Evolutionary conservation across 768 basidiomycete species (phyloP), one percentile per base, ranked within the genome.

Genomic region (Dentipellis fragilis): DNA sequence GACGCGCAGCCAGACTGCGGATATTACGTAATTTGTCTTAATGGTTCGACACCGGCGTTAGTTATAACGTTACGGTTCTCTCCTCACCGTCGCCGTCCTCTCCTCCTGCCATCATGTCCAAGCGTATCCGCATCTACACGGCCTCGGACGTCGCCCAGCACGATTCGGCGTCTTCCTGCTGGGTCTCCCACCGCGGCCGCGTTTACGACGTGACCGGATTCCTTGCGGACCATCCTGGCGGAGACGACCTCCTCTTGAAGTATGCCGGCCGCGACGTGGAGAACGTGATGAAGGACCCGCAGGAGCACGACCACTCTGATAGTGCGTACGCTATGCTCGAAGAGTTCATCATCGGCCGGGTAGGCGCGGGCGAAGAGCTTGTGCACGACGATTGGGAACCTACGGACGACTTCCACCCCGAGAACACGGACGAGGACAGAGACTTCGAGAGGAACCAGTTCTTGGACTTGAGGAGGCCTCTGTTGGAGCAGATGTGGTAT

Each of bases 391-490:
- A 93, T 63, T 97, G 93, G 86, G 89, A 89, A 58, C 84, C 91
- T 1, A 74, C 81, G 21, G 93, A 93, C 59, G 85, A 95, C 65
- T 96, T 95, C 65, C 81, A 88, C 59, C 94, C 95, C 11, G 89
- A 96, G 59, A 80, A 91, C 63, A 97, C 96, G 2, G 84, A 97
- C 62, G 73, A 80, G 37, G 75, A 71, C 0, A 80, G 79, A 60
- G 96, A 98, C 71, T 97, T 78, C 66, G 84, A 84, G 68, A 89
- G 87, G 72, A 92, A 88, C 67, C 78, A 89, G 64, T 99, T 99
- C 70, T 73, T 99, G 58, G 94, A 99, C 68, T 79, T 99, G 19
- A 77, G 82, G 58, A 83, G 85, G 66, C 93, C 96, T 10, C 67
- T 99, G 52, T 68, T 95, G 54, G 71, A 75, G 68, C 96, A 99